A percentile compares a stretch with the other conserved stretches of the same genome.
Conservation (phyloP, 2,329 filamentous ascomycete species). For the Aspergillus texensis region DNA sequence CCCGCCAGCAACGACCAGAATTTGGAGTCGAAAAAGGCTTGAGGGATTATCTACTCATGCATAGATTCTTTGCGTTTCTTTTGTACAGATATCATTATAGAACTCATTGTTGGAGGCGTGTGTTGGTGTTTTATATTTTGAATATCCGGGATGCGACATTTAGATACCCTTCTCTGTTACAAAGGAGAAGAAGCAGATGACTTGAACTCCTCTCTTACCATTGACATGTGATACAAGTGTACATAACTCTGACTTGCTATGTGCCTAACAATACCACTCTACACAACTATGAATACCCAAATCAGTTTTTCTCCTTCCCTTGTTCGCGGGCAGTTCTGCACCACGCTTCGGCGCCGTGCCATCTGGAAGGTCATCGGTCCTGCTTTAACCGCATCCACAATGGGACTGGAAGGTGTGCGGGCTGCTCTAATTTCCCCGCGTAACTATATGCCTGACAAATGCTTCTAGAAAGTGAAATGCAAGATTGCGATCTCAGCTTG, state of each 20-base stretch:
- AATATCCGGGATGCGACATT: conserved; percentile 10
- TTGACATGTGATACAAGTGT: background rate
- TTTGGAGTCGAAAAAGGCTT: conserved; percentile 6
- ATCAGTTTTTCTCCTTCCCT: background rate
- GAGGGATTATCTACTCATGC: background rate
- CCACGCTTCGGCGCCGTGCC: conserved; percentile 41
- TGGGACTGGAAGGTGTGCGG: conserved; percentile 25
- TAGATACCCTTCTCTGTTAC: conserved; percentile 21
- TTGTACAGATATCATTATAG: conserved; percentile 1
- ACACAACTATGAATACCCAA: conserved; percentile 10
- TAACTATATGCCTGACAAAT: background rate
- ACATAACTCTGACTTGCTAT: background rate
- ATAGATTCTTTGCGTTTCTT: conserved; percentile 5
- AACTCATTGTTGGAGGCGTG: background rate
- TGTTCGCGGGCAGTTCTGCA: conserved; percentile 38
- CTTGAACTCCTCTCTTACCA: conserved; percentile 9
- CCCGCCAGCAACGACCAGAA: background rate
- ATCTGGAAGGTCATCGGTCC: conserved; percentile 38
- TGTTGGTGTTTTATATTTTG: background rate
- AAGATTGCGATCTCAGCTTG: conserved; percentile 26
- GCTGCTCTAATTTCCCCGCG: background rate
- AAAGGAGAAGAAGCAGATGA: background rate
- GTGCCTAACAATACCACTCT: background rate
- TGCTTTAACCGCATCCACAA: conserved; percentile 16
- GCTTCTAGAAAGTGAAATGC: conserved; percentile 18